Conservation (phyloP, 495 filamentous ascomycete genomes). For the Neurospora pannonica region DNA sequence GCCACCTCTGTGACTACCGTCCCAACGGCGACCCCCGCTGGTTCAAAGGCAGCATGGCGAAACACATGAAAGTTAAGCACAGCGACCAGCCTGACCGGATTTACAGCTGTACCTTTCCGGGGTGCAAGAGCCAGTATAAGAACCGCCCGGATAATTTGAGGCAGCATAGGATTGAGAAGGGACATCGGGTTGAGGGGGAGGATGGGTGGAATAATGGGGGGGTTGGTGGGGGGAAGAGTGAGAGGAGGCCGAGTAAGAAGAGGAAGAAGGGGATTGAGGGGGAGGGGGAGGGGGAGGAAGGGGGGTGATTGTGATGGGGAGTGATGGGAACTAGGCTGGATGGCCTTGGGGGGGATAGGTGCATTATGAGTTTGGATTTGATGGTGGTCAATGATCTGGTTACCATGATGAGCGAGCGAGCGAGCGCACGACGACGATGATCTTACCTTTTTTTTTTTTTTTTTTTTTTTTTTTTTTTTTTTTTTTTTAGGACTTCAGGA, state of each 20-base stretch:
- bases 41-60: constrained; percentile 45
- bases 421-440: no score
- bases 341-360: neutral
- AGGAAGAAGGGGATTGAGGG: constrained; percentile 23
- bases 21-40: constrained; percentile 42
- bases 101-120: constrained; percentile 37
- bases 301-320: neutral
- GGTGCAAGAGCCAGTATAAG: constrained; percentile 39
- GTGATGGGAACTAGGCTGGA: neutral
- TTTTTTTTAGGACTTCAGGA: no score
- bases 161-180: constrained; percentile 42
- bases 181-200: constrained; percentile 33
- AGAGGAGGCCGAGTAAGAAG: constrained; percentile 33
- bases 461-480: no score
- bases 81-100: constrained; percentile 32
- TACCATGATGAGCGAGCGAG: no score
- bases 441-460: no score
- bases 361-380: no score
- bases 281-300: neutral
- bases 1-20: constrained; percentile 40
- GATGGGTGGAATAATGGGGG: constrained; percentile 8
- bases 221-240: neutral
- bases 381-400: no score
- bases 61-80: constrained; percentile 42
- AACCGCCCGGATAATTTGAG: constrained; percentile 41